These are phyloP conservation scores for Aspergillus sp. DNA, from an alignment of 2,329 filamentous ascomycete species.

Conservation along the genomic window DNA sequence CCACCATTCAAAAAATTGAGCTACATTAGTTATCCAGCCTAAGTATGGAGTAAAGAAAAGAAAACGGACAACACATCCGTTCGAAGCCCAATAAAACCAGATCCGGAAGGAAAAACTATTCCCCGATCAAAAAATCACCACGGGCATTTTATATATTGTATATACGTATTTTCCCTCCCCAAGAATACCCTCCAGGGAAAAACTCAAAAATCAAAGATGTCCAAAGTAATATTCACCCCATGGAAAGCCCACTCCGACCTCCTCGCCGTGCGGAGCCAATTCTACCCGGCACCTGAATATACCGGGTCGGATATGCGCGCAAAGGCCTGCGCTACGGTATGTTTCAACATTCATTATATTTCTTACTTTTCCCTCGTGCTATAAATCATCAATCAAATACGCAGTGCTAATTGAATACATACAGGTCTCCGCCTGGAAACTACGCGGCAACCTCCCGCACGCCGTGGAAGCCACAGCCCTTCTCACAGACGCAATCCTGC, in stretches of 20 bases:
- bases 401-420: background rate
- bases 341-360: background rate
- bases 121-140: constrained; percentile 21
- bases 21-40: too few species aligned
- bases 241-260: constrained; percentile 42
- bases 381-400: too few species aligned
- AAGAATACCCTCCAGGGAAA: background rate
- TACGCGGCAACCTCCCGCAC: constrained; percentile 46
- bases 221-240: constrained; percentile 42
- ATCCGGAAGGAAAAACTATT: constrained; percentile 18
- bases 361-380: too few species aligned
- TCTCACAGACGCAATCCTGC: constrained; percentile 47
- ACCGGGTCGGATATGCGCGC: constrained; percentile 39
- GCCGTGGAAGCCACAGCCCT: constrained; percentile 48
- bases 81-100: background rate
- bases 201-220: constrained; percentile 27
- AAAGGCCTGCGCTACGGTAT: constrained; percentile 41
- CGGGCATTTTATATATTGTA: background rate
- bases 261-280: constrained; percentile 37
- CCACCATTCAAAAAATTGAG: too few species aligned
- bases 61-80: constrained; percentile 4
- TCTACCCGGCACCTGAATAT: constrained; percentile 37
- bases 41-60: background rate
- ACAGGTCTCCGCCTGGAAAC: constrained; percentile 47
- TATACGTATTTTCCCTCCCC: background rate